Evolutionary conservation across 208 protist genomes (phyloP).

Genomic region (Leishmania martiniquensis): DNA sequence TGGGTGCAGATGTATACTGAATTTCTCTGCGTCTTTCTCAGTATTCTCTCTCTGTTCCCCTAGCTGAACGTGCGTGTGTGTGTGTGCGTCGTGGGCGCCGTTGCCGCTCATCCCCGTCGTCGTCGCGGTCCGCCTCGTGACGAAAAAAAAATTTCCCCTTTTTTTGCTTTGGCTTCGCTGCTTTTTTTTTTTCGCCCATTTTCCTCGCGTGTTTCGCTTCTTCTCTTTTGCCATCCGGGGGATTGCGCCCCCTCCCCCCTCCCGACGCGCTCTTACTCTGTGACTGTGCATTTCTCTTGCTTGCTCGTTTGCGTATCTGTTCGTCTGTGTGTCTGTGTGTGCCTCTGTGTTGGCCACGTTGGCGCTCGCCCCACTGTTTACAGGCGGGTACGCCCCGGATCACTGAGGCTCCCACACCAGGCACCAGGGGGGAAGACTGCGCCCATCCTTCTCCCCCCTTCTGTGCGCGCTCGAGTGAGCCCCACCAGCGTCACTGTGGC

Average conservation of each 20-base stretch:
- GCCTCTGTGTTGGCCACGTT: background rate
- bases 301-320: background rate
- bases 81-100: no score
- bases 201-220: background rate
- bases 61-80: no score
- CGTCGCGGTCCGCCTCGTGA: no score
- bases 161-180: background rate
- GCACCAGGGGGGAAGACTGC: background rate
- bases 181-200: background rate
- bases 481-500: no score
- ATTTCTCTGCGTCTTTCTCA: no score
- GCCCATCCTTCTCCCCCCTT: background rate
- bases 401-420: background rate
- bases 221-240: no score
- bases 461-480: no score
- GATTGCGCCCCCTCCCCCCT: background rate
- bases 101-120: no score
- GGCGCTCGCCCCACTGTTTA: background rate
- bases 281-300: background rate
- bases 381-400: background rate
- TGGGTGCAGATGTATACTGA: no score
- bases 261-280: background rate
- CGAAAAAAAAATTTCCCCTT: no score
- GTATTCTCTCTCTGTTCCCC: background rate
- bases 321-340: background rate